Base-by-base conservation (phyloP, 306 rosid species). In the Gynostemma pentaphyllum region DNA sequence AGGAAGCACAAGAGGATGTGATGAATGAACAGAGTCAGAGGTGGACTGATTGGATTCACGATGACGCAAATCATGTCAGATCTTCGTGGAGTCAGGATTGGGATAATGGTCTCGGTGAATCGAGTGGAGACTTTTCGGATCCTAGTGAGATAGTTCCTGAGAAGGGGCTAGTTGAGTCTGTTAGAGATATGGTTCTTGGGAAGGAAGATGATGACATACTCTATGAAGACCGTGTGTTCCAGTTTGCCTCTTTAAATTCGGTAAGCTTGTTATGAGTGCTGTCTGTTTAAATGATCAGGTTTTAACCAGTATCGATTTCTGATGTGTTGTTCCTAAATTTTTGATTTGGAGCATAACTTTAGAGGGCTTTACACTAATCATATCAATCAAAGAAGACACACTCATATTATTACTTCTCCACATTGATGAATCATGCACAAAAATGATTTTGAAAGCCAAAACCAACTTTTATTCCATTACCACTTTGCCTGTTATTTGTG, bases 11-110 rank as follows among this genome's bases (percentile, higher is more conserved):
- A 32, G 85, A 88, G 61, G 92, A 88, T 66, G 63, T 45, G 49
- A 81, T 60, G 50, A 85, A 91, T 22, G 75, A 83, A 71, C 95
- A 82, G 46, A 61, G 68, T 36, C 80, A 81, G 72, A 76, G 66
- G 34, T 92, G 98, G 96, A 95, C 85, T 72, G 98, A 92, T 65
- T 92, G 98, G 98, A 79, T 91, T 39, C 67, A 77, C 19, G 81
- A 85, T 36, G 77, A 37, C 6, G 34, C 72, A 3, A 34, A 69
- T 48, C 29, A 45, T 22, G 68, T 27, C 46, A 34, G 37, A 26
- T 44, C 39, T 44, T 70, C 83, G 11, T 72, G 84, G 90, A 72
- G 78, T 73, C 74, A 48, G 63, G 88, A 78, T 48, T 82, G 85
- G 86, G 79, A 78, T 65, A 50, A 51, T 14, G 88, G 75, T 9